Base-by-base conservation (phyloP, 2,329 filamentous ascomycete species). In the Bipolaris oryzae region DNA sequence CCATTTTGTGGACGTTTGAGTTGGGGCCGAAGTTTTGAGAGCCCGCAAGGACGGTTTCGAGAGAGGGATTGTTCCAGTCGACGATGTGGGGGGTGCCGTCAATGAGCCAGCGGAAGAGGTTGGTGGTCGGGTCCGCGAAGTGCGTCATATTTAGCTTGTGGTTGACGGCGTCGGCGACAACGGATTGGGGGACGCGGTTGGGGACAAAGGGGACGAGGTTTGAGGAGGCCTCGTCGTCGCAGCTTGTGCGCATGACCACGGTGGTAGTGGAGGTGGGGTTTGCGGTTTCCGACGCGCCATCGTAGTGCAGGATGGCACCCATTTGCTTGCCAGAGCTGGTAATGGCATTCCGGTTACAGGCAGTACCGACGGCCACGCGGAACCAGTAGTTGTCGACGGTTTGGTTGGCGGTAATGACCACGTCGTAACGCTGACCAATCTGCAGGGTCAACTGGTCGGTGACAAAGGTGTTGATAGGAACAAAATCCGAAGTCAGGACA, bases 341-440 rank as follows among this genome's bases (percentile, higher is more conserved):
- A 5, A 73, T 70, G 9, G 54, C 52, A 47, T 74, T 75, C 49
- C 66, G 69, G 11, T 69, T 64, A 39, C 73, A 76, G 7, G 20
- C 60, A 7, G 64, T 63, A n/a, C 75, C 78, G 7, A 71, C 63
- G 5, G 75, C 69, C 1, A 79, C 78, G 3, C 79, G 73, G 64
- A 81, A 78, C 79, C 79, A 81, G 64, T 80, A 81, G 58, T 76
- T 80, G 34, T 71, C 77, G 1, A 69, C 65, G 3, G 77, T 72
- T 59, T 80, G 78, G 56, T 80, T 79, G 39, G 79, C 77, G 18
- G 67, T 75, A 66, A 81, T 75, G 53, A 81, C 68, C 6, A 81
- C 78, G 47, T 81, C 79, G 72, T 81, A 80, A 3, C 79, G 75
- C 59, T 81, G 79, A 16, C 73, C 77, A 51, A 74, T 54, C 15